Percentiles rank a stretch among this genome's conserved stretches.
These are phyloP conservation scores for Psilocybe mexicana DNA, from an alignment of 1,284 basidiomycete genomes.

Conservation along the genomic window DNA sequence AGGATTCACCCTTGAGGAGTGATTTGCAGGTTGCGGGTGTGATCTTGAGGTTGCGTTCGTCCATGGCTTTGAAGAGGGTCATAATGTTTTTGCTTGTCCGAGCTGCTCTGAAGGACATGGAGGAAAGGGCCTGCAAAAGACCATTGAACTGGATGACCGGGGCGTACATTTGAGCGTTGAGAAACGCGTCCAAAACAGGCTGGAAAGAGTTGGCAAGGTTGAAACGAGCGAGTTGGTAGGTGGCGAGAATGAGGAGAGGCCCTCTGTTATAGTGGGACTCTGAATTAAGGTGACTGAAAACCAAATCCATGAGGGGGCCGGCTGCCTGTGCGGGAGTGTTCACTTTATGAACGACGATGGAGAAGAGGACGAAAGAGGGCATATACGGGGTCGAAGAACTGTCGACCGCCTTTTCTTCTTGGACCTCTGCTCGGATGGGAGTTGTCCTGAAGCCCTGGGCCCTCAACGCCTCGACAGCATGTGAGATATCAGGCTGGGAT, in stretches of 20 bases:
- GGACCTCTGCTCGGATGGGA: background rate
- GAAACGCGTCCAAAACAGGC: slow-evolving; percentile 44
- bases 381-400: slow-evolving; percentile 11
- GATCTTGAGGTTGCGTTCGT: slow-evolving; percentile 42
- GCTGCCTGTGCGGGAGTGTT: slow-evolving; percentile 42
- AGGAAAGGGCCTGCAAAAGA: slow-evolving; percentile 52
- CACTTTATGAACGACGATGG: slow-evolving; percentile 50
- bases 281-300: slow-evolving; percentile 36
- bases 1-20: slow-evolving; percentile 42
- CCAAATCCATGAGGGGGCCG: slow-evolving; percentile 38
- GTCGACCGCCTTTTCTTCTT: background rate
- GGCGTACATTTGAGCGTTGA: slow-evolving; percentile 35
- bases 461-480: slow-evolving; percentile 29
- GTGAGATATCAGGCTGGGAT: slow-evolving; percentile 33
- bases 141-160: slow-evolving; percentile 51
- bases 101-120: slow-evolving; percentile 39
- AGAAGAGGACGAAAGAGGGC: slow-evolving; percentile 56
- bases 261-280: slow-evolving; percentile 36
- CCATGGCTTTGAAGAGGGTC: slow-evolving; percentile 47
- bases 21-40: slow-evolving; percentile 42
- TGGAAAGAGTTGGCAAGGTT: slow-evolving; percentile 45
- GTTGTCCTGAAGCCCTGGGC: slow-evolving; percentile 10
- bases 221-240: slow-evolving; percentile 50
- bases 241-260: slow-evolving; percentile 46
- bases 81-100: slow-evolving; percentile 42